Evolutionary conservation across 2,329 filamentous ascomycete genomes (phyloP).

Genomic region (Colletotrichum somersetense): DNA sequence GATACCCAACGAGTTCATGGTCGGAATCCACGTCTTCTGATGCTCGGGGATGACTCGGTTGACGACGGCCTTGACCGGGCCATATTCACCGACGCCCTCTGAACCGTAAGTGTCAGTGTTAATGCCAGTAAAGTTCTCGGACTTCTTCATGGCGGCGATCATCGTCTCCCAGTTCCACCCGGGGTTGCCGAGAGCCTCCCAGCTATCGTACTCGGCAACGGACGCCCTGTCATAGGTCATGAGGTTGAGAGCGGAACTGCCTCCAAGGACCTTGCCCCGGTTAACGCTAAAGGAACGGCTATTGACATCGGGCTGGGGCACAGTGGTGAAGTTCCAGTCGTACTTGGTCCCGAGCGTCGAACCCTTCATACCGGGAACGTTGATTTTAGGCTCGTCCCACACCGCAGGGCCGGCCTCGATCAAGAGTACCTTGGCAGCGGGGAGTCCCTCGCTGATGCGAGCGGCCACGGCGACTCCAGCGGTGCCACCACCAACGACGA

Average conservation of each 20-base stretch:
- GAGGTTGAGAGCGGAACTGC: slow-evolving; percentile 60
- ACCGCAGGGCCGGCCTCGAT: slow-evolving; percentile 49
- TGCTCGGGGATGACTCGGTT: slow-evolving; percentile 59
- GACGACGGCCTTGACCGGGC: slow-evolving; percentile 48
- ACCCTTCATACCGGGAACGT: slow-evolving; percentile 47
- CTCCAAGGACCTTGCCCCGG: slow-evolving; percentile 61
- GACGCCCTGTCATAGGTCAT: slow-evolving; percentile 52
- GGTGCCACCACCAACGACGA: slow-evolving; percentile 53
- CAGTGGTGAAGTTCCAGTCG: slow-evolving; percentile 57
- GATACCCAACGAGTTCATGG: slow-evolving; percentile 59
- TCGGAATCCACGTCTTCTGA: slow-evolving; percentile 58
- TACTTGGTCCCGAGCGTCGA: slow-evolving; percentile 45
- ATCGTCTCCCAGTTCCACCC: slow-evolving; percentile 56
- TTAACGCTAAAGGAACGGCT: slow-evolving; percentile 53
- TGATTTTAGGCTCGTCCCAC: slow-evolving; percentile 46
- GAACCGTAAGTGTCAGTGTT: slow-evolving; percentile 41
- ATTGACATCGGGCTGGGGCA: slow-evolving; percentile 54
- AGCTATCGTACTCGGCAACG: slow-evolving; percentile 50
- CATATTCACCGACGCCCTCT: slow-evolving; percentile 43
- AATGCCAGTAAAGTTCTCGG: slow-evolving; percentile 48
- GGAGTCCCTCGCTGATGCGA: slow-evolving; percentile 45
- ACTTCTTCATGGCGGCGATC: slow-evolving; percentile 49
- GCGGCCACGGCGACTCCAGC: slow-evolving; percentile 50
- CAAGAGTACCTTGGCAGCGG: slow-evolving; percentile 46
- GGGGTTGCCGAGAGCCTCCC: slow-evolving; percentile 51